Evolutionary conservation across 345 rosid genomes (phyloP).

Genomic region (Orychophragmus violaceus): DNA sequence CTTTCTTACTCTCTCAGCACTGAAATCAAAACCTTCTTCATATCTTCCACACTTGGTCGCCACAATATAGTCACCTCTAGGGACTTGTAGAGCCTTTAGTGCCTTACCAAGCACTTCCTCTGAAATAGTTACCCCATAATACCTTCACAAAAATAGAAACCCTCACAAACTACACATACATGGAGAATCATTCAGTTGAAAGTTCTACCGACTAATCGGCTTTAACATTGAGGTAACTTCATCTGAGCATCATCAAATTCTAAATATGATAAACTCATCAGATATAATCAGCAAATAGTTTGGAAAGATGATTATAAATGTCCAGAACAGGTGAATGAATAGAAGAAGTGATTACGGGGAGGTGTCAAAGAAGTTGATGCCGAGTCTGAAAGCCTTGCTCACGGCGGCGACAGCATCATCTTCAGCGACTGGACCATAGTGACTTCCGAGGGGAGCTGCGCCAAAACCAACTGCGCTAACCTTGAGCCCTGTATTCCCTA

Average conservation of each 20-base stretch:
- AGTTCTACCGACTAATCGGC: background rate
- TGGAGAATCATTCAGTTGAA: background rate
- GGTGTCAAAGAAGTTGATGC: constrained; percentile 96
- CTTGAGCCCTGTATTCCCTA: constrained; percentile 65
- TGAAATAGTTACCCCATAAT: constrained; percentile 80
- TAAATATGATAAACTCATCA: too few species aligned
- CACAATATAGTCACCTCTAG: constrained; percentile 64
- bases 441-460: constrained; percentile 79
- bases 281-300: background rate
- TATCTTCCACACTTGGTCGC: constrained; percentile 87
- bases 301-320: background rate
- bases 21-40: constrained; percentile 76
- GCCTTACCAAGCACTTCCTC: constrained; percentile 89
- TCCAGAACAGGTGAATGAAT: background rate
- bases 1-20: constrained; percentile 73
- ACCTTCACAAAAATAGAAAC: too few species aligned
- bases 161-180: too few species aligned
- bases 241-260: background rate
- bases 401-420: constrained; percentile 76
- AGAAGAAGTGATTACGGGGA: constrained; percentile 58
- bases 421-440: constrained; percentile 78
- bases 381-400: constrained; percentile 63
- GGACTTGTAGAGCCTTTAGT: constrained; percentile 69
- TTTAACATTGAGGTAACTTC: background rate
- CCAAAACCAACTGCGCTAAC: constrained; percentile 86